Evolutionary conservation across 2,329 filamentous ascomycete genomes (phyloP), one percentile per base, ranked within the genome.

Genomic region (Knufia petricola): DNA sequence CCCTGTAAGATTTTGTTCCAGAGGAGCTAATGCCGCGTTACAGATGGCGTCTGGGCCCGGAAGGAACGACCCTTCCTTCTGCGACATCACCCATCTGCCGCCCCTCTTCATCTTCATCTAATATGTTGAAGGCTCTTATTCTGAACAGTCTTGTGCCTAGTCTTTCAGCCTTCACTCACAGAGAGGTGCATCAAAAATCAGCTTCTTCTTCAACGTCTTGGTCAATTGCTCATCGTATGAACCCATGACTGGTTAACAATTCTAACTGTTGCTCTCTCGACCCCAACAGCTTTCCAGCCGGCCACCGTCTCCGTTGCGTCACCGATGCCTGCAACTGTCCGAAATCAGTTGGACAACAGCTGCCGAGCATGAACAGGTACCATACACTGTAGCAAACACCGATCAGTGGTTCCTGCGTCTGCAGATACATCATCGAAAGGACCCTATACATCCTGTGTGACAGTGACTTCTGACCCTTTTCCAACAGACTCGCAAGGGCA

Each of bases 331-430:
- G 43, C 43, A 15, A 23, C 28, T 12, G 37, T 31, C 28, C 28
- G 28, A 36, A 32, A 20, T 8, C 7, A 51, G 53, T 57, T 51
- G 50, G 51, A 55, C 55, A 54, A 38, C 41, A 45, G 13, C 48
- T 55, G 54, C 50, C 54, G 52, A 50, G 46, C 48, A 55, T 54
- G 55, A 56, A 48, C 41, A 50, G 41, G 38, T 39, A 50, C 43
- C 40, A 49, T 38, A 39, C 41, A 30, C 45, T 52, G 49, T 55
- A 54, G 50, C 52, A 53, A 51, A 53, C 34, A 36, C 40, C 49
- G 12, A 37, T 42, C 30, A 37, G 49, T 49, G 50, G n/a, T 30
- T 17, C 44, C 4, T 38, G 23, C 23, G 13, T n/a, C n/a, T n/a
- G n/a, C 10, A 19, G 28, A 30, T 19, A 47, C 34, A 28, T 47